Evolutionary conservation across 495 filamentous ascomycete genomes (phyloP).

Genomic region (Penicillium verhagenii): DNA sequence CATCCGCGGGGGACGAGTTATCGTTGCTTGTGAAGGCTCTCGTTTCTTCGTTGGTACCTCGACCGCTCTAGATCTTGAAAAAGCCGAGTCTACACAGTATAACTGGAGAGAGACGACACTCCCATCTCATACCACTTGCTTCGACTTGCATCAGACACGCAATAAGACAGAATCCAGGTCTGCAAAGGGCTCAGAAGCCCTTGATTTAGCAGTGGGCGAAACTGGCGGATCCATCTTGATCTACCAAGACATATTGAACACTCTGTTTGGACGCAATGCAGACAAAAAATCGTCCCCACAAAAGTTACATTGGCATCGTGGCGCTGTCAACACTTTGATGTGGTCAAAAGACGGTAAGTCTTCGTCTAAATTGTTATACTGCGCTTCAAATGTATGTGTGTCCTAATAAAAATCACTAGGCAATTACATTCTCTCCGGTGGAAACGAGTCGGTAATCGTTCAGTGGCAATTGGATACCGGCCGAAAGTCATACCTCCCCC

Average conservation of each 20-base stretch:
- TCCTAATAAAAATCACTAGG: slow-evolving; percentile 48
- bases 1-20: slow-evolving; percentile 27
- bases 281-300: slow-evolving; percentile 43
- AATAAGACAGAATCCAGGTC: slow-evolving; percentile 20
- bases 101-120: slow-evolving; percentile 51
- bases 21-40: slow-evolving; percentile 38
- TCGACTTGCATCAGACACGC: slow-evolving; percentile 30
- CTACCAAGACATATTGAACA: slow-evolving; percentile 68
- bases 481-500: slow-evolving; percentile 75
- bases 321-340: slow-evolving; percentile 73
- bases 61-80: slow-evolving; percentile 6
- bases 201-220: slow-evolving; percentile 76
- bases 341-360: slow-evolving; percentile 86
- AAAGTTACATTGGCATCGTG: slow-evolving; percentile 88
- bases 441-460: slow-evolving; percentile 83
- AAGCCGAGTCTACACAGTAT: slow-evolving; percentile 34
- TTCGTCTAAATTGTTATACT: neutral
- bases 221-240: slow-evolving; percentile 71
- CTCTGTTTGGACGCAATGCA: slow-evolving; percentile 44
- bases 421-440: slow-evolving; percentile 95
- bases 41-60: slow-evolving; percentile 36
- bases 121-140: slow-evolving; percentile 31
- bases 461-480: slow-evolving; percentile 94
- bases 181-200: slow-evolving; percentile 28
- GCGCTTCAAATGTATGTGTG: slow-evolving; percentile 2